A percentile compares a stretch with the other conserved stretches of the same genome.
Evolutionary conservation across 23 red algal genomes (phyloP).

Genomic region (Gracilaria vermiculophylla): DNA sequence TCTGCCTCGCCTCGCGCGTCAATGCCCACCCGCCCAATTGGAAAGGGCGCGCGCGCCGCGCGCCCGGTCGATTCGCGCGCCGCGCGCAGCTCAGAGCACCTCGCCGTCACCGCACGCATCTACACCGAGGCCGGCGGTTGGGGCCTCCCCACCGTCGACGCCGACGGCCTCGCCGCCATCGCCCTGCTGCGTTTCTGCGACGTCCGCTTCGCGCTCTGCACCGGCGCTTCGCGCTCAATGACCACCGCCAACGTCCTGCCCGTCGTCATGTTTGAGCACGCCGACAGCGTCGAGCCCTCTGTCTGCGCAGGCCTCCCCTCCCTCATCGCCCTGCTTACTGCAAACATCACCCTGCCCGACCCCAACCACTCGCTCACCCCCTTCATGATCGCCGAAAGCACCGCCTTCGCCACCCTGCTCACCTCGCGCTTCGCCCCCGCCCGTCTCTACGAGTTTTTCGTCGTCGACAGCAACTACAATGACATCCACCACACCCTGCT

Average conservation of each 20-base stretch:
- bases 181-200: conserved; percentile 68
- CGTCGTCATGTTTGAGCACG: conserved; percentile 50
- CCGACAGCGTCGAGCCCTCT: background rate
- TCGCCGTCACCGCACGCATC: conserved; percentile 43
- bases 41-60: background rate
- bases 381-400: conserved; percentile 67
- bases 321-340: conserved; percentile 41
- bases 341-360: conserved; percentile 42
- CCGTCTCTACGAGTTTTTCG: conserved; percentile 27
- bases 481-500: conserved; percentile 73
- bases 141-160: conserved; percentile 67
- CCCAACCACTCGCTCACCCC: conserved; percentile 63
- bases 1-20: background rate
- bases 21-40: conserved; percentile 10
- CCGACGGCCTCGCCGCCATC: conserved; percentile 44
- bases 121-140: conserved; percentile 65
- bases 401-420: conserved; percentile 58
- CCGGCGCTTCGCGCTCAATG: conserved; percentile 46
- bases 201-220: conserved; percentile 28
- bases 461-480: conserved; percentile 52
- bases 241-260: conserved; percentile 59
- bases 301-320: conserved; percentile 23
- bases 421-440: conserved; percentile 55
- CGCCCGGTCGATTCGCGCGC: background rate
- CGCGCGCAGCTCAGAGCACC: background rate